Evolutionary conservation across 352 stramenopile species (phyloP).

Genomic region (Elongisporangium senticosum): DNA sequence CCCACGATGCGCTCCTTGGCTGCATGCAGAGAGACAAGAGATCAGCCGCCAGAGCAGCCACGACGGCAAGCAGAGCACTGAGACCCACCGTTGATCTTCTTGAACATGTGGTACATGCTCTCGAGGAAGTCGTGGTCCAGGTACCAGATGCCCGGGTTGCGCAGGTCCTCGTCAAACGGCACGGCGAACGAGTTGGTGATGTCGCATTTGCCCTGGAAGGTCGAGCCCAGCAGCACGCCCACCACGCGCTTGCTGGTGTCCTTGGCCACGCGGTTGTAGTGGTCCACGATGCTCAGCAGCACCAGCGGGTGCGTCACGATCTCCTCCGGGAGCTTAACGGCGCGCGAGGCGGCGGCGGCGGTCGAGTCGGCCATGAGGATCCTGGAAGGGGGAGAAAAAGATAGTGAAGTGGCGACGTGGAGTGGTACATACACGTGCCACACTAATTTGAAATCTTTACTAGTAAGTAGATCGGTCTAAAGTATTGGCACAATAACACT

Average conservation of each 20-base stretch:
- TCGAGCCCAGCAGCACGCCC: slow-evolving; percentile 95
- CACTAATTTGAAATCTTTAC: not conserved
- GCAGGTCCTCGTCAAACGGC: slow-evolving; percentile 98
- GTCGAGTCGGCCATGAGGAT: not conserved
- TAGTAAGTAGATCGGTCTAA: not conserved
- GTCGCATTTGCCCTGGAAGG: slow-evolving; percentile 92
- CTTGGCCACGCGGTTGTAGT: slow-evolving; percentile 98
- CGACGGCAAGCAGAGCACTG: not conserved
- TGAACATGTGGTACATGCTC: slow-evolving; percentile 96
- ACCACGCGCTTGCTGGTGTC: slow-evolving; percentile 99
- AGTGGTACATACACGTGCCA: not conserved
- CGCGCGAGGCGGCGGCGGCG: not conserved
- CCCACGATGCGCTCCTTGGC: slow-evolving; percentile 98
- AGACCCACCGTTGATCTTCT: slow-evolving; percentile 89
- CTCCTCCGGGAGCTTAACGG: slow-evolving; percentile 74
- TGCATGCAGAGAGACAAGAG: slow-evolving; percentile 8
- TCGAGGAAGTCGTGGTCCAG: slow-evolving; percentile 99
- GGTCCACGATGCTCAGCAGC: slow-evolving; percentile 97
- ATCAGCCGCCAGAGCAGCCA: slow-evolving; percentile 1
- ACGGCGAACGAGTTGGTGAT: slow-evolving; percentile 94
- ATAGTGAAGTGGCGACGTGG: not conserved
- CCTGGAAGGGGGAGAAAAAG: not conserved
- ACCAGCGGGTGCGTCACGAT: slow-evolving; percentile 99
- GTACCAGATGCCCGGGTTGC: slow-evolving; percentile 98
- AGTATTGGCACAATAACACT: not conserved